Evolutionary conservation across 2,329 filamentous ascomycete genomes (phyloP).

Genomic region (Paracamarosporium sp.): DNA sequence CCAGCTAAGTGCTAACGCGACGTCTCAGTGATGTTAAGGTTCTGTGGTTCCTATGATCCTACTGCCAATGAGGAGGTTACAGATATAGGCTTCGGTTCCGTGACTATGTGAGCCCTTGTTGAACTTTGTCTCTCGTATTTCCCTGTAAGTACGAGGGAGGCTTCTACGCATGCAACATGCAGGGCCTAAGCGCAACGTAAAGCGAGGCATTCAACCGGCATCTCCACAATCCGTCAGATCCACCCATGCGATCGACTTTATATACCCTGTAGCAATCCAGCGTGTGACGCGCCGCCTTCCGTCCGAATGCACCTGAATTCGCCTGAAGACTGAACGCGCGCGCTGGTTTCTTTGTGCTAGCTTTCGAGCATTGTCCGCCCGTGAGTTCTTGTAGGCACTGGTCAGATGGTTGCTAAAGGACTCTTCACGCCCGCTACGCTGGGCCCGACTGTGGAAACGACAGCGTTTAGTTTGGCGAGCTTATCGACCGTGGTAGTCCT

Average conservation of each 20-base stretch:
- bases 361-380: background rate
- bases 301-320: conserved; percentile 2
- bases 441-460: conserved; percentile 26
- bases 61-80: too few relatives aligned
- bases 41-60: too few relatives aligned
- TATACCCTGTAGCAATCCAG: conserved; percentile 12
- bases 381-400: background rate
- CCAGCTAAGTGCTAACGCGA: background rate
- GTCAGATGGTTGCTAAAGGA: conserved; percentile 15
- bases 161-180: conserved; percentile 4
- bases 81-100: too few relatives aligned
- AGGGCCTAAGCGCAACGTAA: conserved; percentile 5
- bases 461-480: conserved; percentile 27
- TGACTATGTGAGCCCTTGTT: background rate
- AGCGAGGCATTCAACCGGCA: conserved; percentile 15
- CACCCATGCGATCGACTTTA: conserved; percentile 12
- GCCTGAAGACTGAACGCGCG: background rate
- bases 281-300: conserved; percentile 2
- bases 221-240: conserved; percentile 10
- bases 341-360: background rate
- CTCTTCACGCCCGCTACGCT: conserved; percentile 28
- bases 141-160: background rate
- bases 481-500: conserved; percentile 29
- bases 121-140: background rate
- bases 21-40: background rate